Evolutionary conservation across 2,329 filamentous ascomycete species (phyloP).

Genomic region (Pseudogymnoascus verrucosus): DNA sequence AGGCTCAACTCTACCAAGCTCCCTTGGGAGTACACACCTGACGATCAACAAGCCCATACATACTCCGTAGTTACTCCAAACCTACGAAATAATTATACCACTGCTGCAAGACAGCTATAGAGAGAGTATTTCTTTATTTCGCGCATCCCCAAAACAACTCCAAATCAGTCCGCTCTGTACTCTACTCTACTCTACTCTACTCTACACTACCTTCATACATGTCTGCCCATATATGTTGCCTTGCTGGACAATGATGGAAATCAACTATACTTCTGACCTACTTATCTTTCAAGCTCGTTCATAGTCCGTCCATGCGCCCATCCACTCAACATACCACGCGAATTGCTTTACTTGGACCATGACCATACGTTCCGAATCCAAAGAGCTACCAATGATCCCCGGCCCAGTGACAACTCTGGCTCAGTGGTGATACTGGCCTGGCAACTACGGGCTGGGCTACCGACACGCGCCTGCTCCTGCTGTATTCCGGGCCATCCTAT

Average conservation of each 20-base stretch:
- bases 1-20: conserved; percentile 5
- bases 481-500: background rate
- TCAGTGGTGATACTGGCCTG: background rate
- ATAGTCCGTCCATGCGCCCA: background rate
- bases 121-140: background rate
- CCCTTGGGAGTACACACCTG: background rate
- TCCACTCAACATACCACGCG: background rate
- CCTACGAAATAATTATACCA: background rate
- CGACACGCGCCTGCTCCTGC: background rate
- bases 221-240: background rate
- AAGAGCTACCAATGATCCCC: background rate
- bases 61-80: background rate
- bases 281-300: background rate
- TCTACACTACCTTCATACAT: background rate
- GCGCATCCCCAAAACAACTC: background rate
- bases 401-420: background rate
- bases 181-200: background rate
- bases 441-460: background rate
- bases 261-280: background rate
- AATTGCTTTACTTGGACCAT: conserved; percentile 2
- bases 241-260: conserved; percentile 3
- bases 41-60: conserved; percentile 4
- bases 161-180: background rate
- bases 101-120: background rate
- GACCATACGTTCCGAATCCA: conserved; percentile 1